Evolutionary conservation across 495 filamentous ascomycete species (phyloP), one percentile per base, ranked within the genome.

Genomic region (Podospora comata): DNA sequence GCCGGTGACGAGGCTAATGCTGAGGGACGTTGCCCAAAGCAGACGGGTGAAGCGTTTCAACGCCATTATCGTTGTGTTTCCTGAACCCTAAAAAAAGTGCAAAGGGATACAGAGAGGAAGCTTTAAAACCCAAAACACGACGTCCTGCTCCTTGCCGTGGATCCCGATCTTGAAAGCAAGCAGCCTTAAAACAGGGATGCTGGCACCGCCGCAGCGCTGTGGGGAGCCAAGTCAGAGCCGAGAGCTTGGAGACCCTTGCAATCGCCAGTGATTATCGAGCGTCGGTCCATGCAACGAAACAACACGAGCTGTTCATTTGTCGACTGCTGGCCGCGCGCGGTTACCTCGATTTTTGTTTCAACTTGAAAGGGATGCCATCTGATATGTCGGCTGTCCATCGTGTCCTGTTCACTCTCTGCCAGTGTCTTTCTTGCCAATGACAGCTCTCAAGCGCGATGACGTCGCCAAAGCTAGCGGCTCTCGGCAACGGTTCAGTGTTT

Each of bases 191-290:
- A 66, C 68, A 56, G 53, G 63, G 48, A 44, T 65, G 62, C 2
- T 30, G 34, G 65, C 65, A 67, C 69, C 65, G 69, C 69, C 69
- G 69, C 69, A 67, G 18, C 19, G 18, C 26, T 32, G 65, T 65
- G 69, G 67, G 53, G 69, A 16, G 18, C 13, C 28, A 34, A 48
- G 59, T 20, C 9, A 15, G 23, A 58, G 23, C 55, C 55, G 55
- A 58, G 55, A 58, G 55, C 55, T 11, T 11, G 27, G 60, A 20
- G 15, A 64, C 23, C 68, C 68, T 62, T 62, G 65, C 68, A 44
- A 55, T 61, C 48, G 23, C 30, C 68, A 55, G 61, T 62, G 65
- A 44, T 59, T 65, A 44, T 28, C 13, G 28, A 32, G 48, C 27
- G 23, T 48, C 32, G 39, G 60, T 26, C 20, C 16, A 62, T 62